phyloP scores from a whole-genome alignment of 768 basidiomycete species.

The Pluteus cervinus region DNA sequence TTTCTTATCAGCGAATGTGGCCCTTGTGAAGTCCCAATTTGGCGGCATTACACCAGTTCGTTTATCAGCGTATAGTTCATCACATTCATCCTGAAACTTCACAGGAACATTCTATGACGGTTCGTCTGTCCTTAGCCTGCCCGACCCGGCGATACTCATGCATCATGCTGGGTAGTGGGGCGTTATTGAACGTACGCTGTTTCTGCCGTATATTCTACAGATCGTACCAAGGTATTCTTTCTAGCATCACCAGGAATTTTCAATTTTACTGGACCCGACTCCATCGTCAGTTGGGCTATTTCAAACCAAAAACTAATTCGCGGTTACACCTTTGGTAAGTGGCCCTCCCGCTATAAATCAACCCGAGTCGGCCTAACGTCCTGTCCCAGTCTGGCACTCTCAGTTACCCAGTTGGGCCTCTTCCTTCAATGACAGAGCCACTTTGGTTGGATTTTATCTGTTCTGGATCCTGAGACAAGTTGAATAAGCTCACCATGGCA shows the following conservation, averaged over 20 bases:
- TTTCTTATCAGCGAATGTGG: conserved; percentile 22
- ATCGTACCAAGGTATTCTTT: neutral
- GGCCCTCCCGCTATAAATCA: neutral
- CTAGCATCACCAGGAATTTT: conserved; percentile 25
- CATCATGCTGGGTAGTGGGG: conserved; percentile 24
- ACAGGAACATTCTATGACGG: conserved; percentile 40
- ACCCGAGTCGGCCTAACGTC: neutral
- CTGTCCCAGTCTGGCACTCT: conserved; percentile 17
- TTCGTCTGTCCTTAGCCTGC: conserved; percentile 4
- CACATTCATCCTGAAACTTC: neutral
- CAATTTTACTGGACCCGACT: conserved; percentile 27
- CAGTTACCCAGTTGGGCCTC: conserved; percentile 32
- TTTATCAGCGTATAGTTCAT: neutral
- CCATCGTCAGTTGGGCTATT: conserved; percentile 33
- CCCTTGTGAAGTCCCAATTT: conserved; percentile 29
- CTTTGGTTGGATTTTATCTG: conserved; percentile 16
- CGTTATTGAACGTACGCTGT: conserved; percentile 27
- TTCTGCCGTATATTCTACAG: neutral
- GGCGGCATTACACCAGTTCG: conserved; percentile 34
- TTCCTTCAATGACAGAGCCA: conserved; percentile 23
- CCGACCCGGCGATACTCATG: neutral
- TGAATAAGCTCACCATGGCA: conserved; percentile 2
- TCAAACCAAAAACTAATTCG: conserved; percentile 34
- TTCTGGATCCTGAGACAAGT: neutral
- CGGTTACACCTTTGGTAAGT: conserved; percentile 30